Evolutionary conservation across 192 early-diverging fungal genomes (phyloP), one percentile per base, ranked within the genome.

Genomic region (Dissophora ornata): DNA sequence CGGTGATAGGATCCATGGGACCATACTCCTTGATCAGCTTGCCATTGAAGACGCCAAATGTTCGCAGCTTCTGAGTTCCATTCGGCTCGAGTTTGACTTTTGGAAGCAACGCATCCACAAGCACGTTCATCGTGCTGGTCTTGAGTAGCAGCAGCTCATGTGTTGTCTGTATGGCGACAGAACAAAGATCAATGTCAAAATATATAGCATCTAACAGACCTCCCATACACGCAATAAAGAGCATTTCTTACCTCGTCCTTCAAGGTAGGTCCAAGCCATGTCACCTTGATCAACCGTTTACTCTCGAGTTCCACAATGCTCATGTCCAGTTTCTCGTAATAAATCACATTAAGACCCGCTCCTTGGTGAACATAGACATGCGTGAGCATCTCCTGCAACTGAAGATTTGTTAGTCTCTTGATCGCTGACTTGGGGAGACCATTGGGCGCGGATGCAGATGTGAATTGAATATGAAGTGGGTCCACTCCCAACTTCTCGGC

Each of bases 301-400:
- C 66, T 89, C 52, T 97, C 96, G 26, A 97, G 79, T 80, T 98
- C 94, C 18, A 82, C 70, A n/a, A 97, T 83, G 42, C 87, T 83
- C 19, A 96, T 84, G 33, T 95, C 92, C 48, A 97, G 57, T 42
- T 94, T 83, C 71, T 98, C 97, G 70, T 96, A 98, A 55, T 83
- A 86, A n/a, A 98, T 56, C 1, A 67, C 44, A 22, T 67, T 55
- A 6, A 21, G 44, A 60, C n/a, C 83, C 56, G 34, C 80, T 67
- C 45, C 36, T 9, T 41, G 74, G 57, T 62, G 79, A 18, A 55
- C 42, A 15, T 62, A 57, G 11, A 65, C 62, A 18, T 79, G 45
- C 25, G 71, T 34, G 26, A 83, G 44, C 81, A 87, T 85, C 19
- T 84, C 82, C 40, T 80, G 50, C 6, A 83, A 34, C 1, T 62